A percentile compares a stretch with the other conserved stretches of the same genome.
Conservation (phyloP, 345 rosid genomes). For the Chamaenerion angustifolium region DNA sequence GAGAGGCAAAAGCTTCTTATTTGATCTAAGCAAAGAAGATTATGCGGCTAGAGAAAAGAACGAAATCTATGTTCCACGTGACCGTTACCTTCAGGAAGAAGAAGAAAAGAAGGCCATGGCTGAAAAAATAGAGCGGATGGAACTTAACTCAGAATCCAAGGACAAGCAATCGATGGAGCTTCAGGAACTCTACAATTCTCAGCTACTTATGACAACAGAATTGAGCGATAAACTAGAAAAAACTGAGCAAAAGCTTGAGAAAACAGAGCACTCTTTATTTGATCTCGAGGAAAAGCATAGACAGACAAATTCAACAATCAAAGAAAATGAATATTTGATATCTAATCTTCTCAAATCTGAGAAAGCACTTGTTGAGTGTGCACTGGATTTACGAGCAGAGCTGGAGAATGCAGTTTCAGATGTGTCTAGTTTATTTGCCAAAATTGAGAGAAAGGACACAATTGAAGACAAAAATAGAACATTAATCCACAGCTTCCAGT, state of each 20-base stretch:
- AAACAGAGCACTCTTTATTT: constrained; percentile 62
- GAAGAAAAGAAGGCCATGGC: constrained; percentile 97
- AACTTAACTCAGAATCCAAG: constrained; percentile 67
- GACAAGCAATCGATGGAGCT: constrained; percentile 84
- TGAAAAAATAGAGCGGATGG: constrained; percentile 92
- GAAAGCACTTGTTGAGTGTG: constrained; percentile 67
- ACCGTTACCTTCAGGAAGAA: constrained; percentile 80
- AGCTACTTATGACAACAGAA: too few species aligned
- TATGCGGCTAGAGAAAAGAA: constrained; percentile 97
- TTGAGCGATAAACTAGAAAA: constrained; percentile 68
- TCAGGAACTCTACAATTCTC: too few species aligned
- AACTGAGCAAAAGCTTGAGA: constrained; percentile 83
- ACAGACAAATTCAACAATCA: constrained; percentile 83
- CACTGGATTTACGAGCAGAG: too few species aligned
- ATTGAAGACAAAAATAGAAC: constrained; percentile 76
- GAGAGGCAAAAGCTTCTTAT: too few species aligned
- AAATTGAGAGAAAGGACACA: constrained; percentile 87
- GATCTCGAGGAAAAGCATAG: too few species aligned
- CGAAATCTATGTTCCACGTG: constrained; percentile 88
- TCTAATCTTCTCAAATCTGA: constrained; percentile 77
- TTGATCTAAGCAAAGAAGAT: too few species aligned
- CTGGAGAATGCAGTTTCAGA: constrained; percentile 81
- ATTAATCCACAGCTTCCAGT: constrained; percentile 64
- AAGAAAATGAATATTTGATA: constrained; percentile 84
- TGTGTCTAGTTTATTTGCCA: constrained; percentile 69